Evolutionary conservation across 495 filamentous ascomycete species (phyloP).

Genomic region (Echria macrotheca): DNA sequence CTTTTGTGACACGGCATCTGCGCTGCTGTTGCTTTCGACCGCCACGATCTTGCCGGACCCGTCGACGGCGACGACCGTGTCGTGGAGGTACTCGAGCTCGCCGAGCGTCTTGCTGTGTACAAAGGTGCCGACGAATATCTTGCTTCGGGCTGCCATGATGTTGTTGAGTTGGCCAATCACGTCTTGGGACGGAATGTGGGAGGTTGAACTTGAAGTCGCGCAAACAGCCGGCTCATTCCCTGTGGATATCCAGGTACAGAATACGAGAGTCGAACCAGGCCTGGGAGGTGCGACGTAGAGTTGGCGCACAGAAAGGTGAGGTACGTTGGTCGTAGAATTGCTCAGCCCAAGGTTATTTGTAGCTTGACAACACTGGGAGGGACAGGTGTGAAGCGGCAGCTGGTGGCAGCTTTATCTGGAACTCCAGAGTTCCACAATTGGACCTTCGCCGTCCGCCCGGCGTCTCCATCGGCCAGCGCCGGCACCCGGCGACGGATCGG

Average conservation of each 20-base stretch:
- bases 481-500: slow-evolving; percentile 12
- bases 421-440: neutral
- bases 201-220: neutral
- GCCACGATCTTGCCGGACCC: slow-evolving; percentile 59
- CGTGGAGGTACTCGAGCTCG: slow-evolving; percentile 51
- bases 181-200: neutral
- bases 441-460: slow-evolving; percentile 1
- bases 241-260: no score
- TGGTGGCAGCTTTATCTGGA: neutral
- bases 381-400: no score
- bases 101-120: slow-evolving; percentile 51
- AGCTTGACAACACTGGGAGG: no score
- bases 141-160: slow-evolving; percentile 17
- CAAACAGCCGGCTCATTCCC: neutral
- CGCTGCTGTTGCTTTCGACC: slow-evolving; percentile 33
- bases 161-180: neutral
- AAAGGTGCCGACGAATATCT: slow-evolving; percentile 49
- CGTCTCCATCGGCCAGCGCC: slow-evolving; percentile 14
- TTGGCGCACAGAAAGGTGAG: neutral
- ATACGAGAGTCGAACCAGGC: no score
- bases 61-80: slow-evolving; percentile 63
- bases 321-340: no score
- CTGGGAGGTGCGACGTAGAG: neutral
- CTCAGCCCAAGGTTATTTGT: no score
- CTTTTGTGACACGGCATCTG: slow-evolving; percentile 19